Base-by-base conservation (phyloP, 169 alveolate genomes). In the Amoebophrya sp. region DNA sequence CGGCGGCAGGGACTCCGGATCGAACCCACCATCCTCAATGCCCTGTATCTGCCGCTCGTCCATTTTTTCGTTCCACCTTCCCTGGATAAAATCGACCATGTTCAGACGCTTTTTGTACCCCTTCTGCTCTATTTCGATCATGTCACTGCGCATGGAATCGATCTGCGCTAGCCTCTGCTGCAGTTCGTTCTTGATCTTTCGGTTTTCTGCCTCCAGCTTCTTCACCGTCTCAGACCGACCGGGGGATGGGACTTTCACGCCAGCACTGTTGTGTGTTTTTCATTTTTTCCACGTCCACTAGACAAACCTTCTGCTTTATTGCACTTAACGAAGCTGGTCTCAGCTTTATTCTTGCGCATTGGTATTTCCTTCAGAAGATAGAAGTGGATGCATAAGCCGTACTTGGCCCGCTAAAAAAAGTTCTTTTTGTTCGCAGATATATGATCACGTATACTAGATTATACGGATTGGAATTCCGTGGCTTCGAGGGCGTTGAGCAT, bases 141-240 rank as follows among this genome's bases (percentile, higher is more conserved):
- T 7, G 32, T 66, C 83, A 2, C 32, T 7, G 1, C 18, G 1
- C 35, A 66, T 66, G 10, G 83, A 66, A 2, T 66, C 10, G 35
- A 66, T 66, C 83, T 66, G 83, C 83, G 83, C 83, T 3, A 66
- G 83, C 32, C 83, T 7, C 83, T 66, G 83, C 35, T 25, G 83
- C 39, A 66, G 83, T 25, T 66, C 83, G 32, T 66, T 25, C 35
- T 66, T 66, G 12, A 66, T 66, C 32, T 66, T 66, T 25, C 18
- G 1, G 83, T 66, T 66, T 25, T 66, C 83, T 25, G 83, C 83
- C 83, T 66, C 83, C 35, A 66, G 32, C 83, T 66, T 66, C 35
- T 66, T 66, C 83, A 66, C 83, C 35, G 83, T 66, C 83, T 66
- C 83, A 12, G 83, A 66, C 35, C 83, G 83, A 7, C 83, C 83